A percentile compares a stretch with the other conserved stretches of the same genome.
phyloP scores from a whole-genome alignment of 2,329 filamentous ascomycete species.

The Sporothrix inflata region DNA sequence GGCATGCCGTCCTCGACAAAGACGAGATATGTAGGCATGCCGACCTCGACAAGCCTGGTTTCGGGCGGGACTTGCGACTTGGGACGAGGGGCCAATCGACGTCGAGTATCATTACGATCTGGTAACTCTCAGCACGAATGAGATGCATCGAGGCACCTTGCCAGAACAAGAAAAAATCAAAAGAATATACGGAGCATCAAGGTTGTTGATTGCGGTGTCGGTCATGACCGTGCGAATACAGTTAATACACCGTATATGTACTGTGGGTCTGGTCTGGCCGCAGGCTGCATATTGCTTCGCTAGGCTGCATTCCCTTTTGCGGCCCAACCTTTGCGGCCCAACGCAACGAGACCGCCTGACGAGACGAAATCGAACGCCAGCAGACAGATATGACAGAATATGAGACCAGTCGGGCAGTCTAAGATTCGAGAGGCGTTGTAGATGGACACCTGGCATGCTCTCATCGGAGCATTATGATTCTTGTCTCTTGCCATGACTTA shows the following conservation, averaged over 20 bases:
- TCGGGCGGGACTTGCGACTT: background rate
- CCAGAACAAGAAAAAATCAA: background rate
- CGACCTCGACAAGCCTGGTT: background rate
- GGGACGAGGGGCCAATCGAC: background rate
- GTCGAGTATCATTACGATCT: background rate
- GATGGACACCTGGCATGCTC: constrained; percentile 7
- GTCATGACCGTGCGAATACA: constrained; percentile 31
- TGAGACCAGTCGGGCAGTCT: background rate
- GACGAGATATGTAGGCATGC: background rate
- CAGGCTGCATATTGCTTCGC: constrained; percentile 17
- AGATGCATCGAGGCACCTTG: background rate
- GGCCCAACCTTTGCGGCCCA: constrained; percentile 26
- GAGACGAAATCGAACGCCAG: background rate
- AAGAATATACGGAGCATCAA: background rate
- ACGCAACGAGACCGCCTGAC: constrained; percentile 3
- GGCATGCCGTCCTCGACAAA: background rate
- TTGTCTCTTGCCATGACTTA: background rate
- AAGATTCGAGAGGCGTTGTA: background rate
- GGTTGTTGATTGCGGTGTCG: too few relatives aligned
- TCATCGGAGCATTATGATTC: background rate
- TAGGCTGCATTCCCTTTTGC: constrained; percentile 12
- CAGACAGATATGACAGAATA: background rate
- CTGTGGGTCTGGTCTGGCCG: background rate
- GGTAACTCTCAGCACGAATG: background rate
- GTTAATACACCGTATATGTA: background rate